A percentile compares a stretch with the other conserved stretches of the same genome.
Evolutionary conservation across 257 asterid genomes (phyloP).

Genomic region (Gentiana macrophylla): DNA sequence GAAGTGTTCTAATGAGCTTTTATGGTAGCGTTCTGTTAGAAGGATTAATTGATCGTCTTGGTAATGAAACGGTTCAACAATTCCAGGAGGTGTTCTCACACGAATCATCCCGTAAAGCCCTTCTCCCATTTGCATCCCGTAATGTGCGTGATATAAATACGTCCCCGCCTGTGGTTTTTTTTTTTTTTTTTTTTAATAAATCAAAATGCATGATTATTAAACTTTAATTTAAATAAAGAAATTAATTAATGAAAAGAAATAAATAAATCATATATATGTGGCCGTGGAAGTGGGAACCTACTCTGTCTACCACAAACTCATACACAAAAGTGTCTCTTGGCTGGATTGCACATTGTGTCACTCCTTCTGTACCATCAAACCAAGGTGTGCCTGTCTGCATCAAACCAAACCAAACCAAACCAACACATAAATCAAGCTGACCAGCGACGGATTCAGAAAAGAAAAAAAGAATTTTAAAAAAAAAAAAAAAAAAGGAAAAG

Average conservation of each 20-base stretch:
- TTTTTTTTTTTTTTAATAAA: no score
- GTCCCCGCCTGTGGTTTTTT: background rate
- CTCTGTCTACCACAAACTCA: slow-evolving; percentile 1
- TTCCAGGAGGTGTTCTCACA: background rate
- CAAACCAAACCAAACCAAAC: background rate
- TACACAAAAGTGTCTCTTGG: slow-evolving; percentile 2
- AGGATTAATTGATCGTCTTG: background rate
- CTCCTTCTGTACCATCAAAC: slow-evolving; percentile 4
- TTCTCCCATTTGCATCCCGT: slow-evolving; percentile 3
- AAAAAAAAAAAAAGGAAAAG: background rate
- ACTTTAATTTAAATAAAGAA: no score
- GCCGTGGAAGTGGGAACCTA: background rate
- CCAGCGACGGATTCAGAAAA: background rate
- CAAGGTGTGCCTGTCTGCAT: slow-evolving; percentile 1
- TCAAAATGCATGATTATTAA: background rate
- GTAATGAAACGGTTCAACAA: background rate
- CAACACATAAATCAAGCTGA: background rate
- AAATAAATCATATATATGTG: no score
- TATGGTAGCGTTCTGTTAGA: slow-evolving; percentile 3
- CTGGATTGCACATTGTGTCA: slow-evolving; percentile 1
- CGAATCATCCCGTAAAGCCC: slow-evolving; percentile 1
- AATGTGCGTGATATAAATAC: slow-evolving; percentile 2
- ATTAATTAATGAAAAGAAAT: background rate
- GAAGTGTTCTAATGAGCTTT: slow-evolving; percentile 1
- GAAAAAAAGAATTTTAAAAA: background rate